Base-by-base conservation (phyloP, 2,329 filamentous ascomycete genomes). In the Pseudovirgaria hyperparasitica region DNA sequence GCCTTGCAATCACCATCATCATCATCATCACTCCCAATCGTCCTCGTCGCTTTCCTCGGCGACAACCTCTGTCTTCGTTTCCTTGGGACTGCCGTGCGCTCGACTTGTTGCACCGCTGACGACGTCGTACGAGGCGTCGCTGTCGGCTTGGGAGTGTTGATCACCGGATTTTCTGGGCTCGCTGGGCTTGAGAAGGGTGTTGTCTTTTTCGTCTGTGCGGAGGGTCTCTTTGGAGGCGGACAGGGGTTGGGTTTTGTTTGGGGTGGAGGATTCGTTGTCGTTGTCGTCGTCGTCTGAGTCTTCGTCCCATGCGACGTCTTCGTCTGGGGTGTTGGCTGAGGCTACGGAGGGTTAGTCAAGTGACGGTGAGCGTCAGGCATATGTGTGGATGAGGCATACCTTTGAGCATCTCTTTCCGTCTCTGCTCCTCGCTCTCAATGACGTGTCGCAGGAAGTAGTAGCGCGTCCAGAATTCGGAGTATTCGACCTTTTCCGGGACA, bases 391-490 rank as follows among this genome's bases (percentile, higher is more conserved):
- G 16, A 19, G 13, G 26, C 68, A 36, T 63, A 92, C 87, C 87
- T 57, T 92, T 92, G 13, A 98, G 62, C 30, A 98, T 67, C 53
- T 98, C 90, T 42, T 79, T 76, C 52, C 90, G 69, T 52, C 82
- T 75, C 45, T 79, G 76, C 58, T 98, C 90, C 31, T 93, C 86
- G 15, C 81, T 86, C 60, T 96, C 87, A 36, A 98, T 80, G 10
- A 90, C 82, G 46, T 92, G 79, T 44, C 87, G 70, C 36, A 96
- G 60, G 62, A 93, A 98, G 53, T 96, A 96, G 57, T 98, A 98
- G 30, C 90, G 70, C 49, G 71, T 79, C 87, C 90, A 98, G 52
- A 98, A 98, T 27, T 79, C 71, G 27, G 64, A 68, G 46, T 98
- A 98, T 18, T 86, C 70, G n/a, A 94, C 82, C 41, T 73, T 71